phyloP scores from a whole-genome alignment of 495 filamentous ascomycete species.

The Talaromyces liani region DNA sequence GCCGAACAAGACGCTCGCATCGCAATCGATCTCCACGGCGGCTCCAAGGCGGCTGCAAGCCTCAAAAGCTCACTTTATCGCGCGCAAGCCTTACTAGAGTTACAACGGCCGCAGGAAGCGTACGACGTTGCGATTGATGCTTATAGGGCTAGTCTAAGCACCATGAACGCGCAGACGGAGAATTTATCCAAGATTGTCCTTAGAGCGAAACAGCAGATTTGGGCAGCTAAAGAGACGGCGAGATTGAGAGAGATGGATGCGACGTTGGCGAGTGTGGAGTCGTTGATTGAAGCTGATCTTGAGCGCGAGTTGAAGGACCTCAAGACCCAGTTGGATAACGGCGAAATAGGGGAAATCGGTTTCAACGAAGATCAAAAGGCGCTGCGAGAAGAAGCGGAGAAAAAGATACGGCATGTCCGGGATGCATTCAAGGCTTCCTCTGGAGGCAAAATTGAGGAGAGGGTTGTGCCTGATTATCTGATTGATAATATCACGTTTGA shows the following conservation, averaged over 20 bases:
- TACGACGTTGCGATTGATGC: constrained; percentile 62
- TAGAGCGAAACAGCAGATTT: constrained; percentile 65
- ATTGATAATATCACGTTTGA: constrained; percentile 87
- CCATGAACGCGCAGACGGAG: constrained; percentile 51
- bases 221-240: constrained; percentile 40
- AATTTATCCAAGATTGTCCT: constrained; percentile 62
- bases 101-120: constrained; percentile 69
- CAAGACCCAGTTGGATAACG: constrained; percentile 31
- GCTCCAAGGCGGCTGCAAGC: constrained; percentile 35
- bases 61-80: constrained; percentile 84
- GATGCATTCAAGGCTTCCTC: constrained; percentile 42
- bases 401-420: constrained; percentile 41
- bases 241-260: constrained; percentile 40
- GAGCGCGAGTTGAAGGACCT: constrained; percentile 46
- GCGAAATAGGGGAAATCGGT: constrained; percentile 41
- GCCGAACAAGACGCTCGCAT: constrained; percentile 72
- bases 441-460: constrained; percentile 51
- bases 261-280: constrained; percentile 40
- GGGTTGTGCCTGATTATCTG: constrained; percentile 78
- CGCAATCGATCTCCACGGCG: constrained; percentile 58
- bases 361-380: constrained; percentile 31
- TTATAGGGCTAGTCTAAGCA: constrained; percentile 60
- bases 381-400: constrained; percentile 41
- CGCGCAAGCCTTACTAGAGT: constrained; percentile 70
- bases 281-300: constrained; percentile 42